These are phyloP conservation scores for Theobroma cacao DNA, from an alignment of 345 rosid genomes.

Conservation along the genomic window DNA sequence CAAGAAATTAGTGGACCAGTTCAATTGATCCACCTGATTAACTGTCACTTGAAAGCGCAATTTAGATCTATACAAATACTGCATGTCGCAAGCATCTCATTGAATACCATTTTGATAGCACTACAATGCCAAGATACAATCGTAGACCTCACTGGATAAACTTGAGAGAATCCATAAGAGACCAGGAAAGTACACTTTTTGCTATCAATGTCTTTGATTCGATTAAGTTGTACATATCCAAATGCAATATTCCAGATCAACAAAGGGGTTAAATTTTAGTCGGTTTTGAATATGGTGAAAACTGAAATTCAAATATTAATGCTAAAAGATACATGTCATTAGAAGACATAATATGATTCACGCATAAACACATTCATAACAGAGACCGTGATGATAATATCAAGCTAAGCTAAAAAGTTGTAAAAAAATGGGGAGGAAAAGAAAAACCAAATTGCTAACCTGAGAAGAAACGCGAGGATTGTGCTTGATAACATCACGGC, in stretches of 20 bases:
- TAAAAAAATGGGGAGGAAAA: not conserved
- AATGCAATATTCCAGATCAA: not conserved
- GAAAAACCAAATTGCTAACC: constrained; percentile 35
- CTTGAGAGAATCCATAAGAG: not conserved
- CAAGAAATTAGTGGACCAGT: not conserved
- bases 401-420: not conserved
- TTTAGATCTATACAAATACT: not conserved
- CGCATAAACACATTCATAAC: not conserved
- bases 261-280: not conserved
- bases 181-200: not conserved
- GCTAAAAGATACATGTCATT: too few relatives aligned
- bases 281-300: not conserved
- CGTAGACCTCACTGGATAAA: not conserved
- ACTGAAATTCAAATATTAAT: not conserved
- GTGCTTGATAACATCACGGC: constrained; percentile 67
- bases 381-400: not conserved
- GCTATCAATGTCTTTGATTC: not conserved
- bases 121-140: not conserved
- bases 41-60: not conserved
- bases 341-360: not conserved
- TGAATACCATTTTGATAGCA: not conserved
- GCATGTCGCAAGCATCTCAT: not conserved
- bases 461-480: constrained; percentile 64
- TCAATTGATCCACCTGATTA: not conserved
- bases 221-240: not conserved